Evolutionary conservation across 1,284 basidiomycete genomes (phyloP).

Genomic region (Leccinum solheimii): DNA sequence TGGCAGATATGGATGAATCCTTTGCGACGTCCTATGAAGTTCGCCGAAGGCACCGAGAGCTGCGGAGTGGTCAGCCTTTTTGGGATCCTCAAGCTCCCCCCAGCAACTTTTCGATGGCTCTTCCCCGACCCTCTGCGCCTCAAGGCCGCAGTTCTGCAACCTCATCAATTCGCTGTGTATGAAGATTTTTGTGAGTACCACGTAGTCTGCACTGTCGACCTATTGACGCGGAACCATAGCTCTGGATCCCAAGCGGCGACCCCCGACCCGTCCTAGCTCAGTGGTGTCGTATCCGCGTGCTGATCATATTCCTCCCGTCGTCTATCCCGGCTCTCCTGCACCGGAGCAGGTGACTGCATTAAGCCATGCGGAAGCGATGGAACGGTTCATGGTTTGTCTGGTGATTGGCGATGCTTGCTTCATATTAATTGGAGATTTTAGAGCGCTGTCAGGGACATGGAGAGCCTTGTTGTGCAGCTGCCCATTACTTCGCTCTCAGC

Average conservation of each 20-base stretch:
- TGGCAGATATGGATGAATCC: constrained; percentile 92
- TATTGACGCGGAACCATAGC: constrained; percentile 35
- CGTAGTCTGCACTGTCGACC: background rate
- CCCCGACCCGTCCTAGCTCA: constrained; percentile 57
- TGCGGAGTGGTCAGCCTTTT: constrained; percentile 74
- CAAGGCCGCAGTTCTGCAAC: constrained; percentile 79
- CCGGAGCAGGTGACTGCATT: constrained; percentile 47
- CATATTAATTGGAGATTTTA: constrained; percentile 30
- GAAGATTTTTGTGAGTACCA: constrained; percentile 82
- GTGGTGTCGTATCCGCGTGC: constrained; percentile 53
- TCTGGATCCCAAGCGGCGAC: constrained; percentile 53
- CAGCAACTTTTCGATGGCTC: constrained; percentile 73
- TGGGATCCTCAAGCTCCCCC: constrained; percentile 79
- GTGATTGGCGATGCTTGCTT: background rate
- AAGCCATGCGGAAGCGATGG: constrained; percentile 72
- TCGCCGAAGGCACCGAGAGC: constrained; percentile 86
- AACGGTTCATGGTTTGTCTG: constrained; percentile 64
- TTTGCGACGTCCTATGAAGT: constrained; percentile 82
- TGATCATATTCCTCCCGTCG: constrained; percentile 43
- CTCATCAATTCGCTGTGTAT: constrained; percentile 87
- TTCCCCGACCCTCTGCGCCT: constrained; percentile 47
- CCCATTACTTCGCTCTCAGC: constrained; percentile 65
- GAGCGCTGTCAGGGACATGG: constrained; percentile 75
- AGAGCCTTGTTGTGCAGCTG: constrained; percentile 72
- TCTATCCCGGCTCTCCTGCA: constrained; percentile 54